Evolutionary conservation across 2,329 filamentous ascomycete genomes (phyloP).

Genomic region (Colletotrichum musicola): DNA sequence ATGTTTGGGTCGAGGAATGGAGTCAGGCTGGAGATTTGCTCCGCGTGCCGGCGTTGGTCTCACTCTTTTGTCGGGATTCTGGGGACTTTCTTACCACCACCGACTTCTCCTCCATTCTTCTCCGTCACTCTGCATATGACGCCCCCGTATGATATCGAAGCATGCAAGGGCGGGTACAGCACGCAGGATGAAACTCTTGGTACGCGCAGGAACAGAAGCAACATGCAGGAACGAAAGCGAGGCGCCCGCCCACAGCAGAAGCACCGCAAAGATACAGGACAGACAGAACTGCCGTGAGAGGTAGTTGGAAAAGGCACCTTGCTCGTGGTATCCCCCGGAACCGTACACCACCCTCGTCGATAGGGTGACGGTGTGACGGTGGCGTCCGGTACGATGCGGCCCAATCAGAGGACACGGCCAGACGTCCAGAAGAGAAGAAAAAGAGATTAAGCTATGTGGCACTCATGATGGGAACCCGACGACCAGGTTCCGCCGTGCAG

Average conservation of each 20-base stretch:
- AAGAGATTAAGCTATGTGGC: constrained; percentile 24
- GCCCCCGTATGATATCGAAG: background rate
- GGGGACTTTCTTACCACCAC: background rate
- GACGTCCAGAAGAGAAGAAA: background rate
- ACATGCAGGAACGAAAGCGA: constrained; percentile 1
- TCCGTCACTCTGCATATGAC: no score
- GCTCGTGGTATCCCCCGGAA: background rate
- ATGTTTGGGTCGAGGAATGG: constrained; percentile 19
- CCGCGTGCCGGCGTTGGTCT: constrained; percentile 27
- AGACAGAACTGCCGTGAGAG: background rate
- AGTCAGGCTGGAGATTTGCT: constrained; percentile 25
- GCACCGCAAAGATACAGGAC: background rate
- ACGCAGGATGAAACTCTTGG: constrained; percentile 19
- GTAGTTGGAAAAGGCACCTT: background rate
- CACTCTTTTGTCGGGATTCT: background rate
- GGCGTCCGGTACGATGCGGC: constrained; percentile 8
- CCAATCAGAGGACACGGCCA: constrained; percentile 14
- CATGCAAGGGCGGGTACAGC: constrained; percentile 10
- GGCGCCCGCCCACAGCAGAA: background rate
- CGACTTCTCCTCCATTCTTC: no score
- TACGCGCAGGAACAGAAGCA: background rate
- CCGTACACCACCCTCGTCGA: background rate
- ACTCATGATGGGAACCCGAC: constrained; percentile 1
- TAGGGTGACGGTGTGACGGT: constrained; percentile 4
- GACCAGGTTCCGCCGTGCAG: constrained; percentile 12